A percentile compares a stretch with the other conserved stretches of the same genome.
Conservation (phyloP, 352 stramenopile genomes). For the Blastocystis sp. region DNA sequence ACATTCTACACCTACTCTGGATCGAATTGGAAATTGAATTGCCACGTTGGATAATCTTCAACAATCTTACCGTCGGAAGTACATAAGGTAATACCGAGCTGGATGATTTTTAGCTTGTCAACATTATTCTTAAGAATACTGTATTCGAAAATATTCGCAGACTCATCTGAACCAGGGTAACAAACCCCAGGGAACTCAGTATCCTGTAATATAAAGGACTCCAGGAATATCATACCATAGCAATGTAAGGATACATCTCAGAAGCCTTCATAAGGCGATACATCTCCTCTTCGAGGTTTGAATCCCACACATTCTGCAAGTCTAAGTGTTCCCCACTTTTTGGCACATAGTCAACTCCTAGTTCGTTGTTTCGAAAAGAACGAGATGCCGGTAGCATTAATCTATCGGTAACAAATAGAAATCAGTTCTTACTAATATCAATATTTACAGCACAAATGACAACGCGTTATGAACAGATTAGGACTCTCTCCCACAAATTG, state of each 20-base stretch:
- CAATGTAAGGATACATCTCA: conserved; percentile 64
- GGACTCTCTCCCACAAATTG: background rate
- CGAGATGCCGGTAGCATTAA: conserved; percentile 14
- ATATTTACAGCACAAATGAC: background rate
- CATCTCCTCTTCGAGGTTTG: conserved; percentile 63
- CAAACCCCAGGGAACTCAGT: conserved; percentile 66
- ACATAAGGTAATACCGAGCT: conserved; percentile 66
- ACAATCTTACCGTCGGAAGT: conserved; percentile 8
- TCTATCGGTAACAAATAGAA: background rate
- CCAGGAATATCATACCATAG: conserved; percentile 7
- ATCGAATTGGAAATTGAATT: conserved; percentile 68
- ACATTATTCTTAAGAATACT: conserved; percentile 59
- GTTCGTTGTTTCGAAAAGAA: background rate
- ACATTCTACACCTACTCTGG: background rate
- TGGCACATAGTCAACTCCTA: background rate
- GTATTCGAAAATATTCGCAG: conserved; percentile 66
- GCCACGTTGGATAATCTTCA: conserved; percentile 51
- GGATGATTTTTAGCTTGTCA: conserved; percentile 68
- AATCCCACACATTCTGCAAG: conserved; percentile 58
- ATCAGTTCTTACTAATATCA: background rate
- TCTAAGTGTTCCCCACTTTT: background rate
- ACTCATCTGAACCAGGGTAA: conserved; percentile 3
- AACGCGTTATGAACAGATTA: background rate
- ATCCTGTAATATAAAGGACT: conserved; percentile 17
- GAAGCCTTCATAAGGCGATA: conserved; percentile 2